Percentiles rank a stretch among this genome's conserved stretches.
phyloP scores from a whole-genome alignment of 306 rosid species.

The Benincasa hispida region DNA sequence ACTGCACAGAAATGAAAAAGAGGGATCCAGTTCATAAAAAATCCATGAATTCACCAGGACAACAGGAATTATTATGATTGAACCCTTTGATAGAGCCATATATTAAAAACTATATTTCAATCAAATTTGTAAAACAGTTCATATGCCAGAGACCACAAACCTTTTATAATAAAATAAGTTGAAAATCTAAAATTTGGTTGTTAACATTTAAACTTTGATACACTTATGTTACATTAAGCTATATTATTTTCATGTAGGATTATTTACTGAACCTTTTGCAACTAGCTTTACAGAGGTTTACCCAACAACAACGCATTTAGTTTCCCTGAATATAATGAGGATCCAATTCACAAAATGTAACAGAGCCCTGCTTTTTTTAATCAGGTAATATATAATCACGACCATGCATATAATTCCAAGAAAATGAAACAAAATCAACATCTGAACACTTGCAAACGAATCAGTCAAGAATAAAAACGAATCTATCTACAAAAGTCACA shows the following conservation, averaged over 20 bases:
- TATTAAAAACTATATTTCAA: not conserved
- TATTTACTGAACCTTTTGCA: slow-evolving; percentile 59
- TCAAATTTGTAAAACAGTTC: not conserved
- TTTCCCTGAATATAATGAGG: slow-evolving; percentile 47
- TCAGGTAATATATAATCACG: slow-evolving; percentile 14
- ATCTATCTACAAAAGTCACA: not conserved
- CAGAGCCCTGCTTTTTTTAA: slow-evolving; percentile 34
- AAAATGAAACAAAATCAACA: not conserved
- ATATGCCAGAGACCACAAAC: not conserved
- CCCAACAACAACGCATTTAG: slow-evolving; percentile 46
- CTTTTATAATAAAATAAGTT: too few species aligned
- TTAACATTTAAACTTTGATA: not conserved
- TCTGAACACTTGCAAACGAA: not conserved
- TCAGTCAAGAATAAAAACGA: not conserved
- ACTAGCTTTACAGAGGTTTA: slow-evolving; percentile 43
- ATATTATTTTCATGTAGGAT: slow-evolving; percentile 20
- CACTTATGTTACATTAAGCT: not conserved
- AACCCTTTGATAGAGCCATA: not conserved
- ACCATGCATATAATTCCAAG: not conserved
- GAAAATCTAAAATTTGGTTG: not conserved
- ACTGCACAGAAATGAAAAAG: not conserved
- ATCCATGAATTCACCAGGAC: not conserved
- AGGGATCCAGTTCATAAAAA: not conserved
- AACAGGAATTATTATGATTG: not conserved
- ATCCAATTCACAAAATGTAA: slow-evolving; percentile 30